Percentiles rank a stretch among this genome's conserved stretches.
phyloP scores from a whole-genome alignment of 352 stramenopile species.

The Phytophthora fragariae region DNA sequence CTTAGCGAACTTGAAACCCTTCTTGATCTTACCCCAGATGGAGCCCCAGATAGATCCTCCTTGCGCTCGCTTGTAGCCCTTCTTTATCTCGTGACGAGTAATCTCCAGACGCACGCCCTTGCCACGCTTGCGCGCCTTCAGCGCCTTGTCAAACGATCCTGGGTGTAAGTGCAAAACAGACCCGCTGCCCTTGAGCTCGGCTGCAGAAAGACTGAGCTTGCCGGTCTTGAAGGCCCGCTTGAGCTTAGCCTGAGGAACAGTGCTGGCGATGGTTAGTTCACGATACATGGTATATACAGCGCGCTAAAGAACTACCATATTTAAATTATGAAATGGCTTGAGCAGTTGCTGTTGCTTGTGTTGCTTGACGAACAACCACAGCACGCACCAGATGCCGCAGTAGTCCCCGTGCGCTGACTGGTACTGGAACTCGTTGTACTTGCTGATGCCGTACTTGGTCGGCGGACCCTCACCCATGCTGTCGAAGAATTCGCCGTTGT shows the following conservation, averaged over 20 bases:
- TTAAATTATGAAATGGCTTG: constrained; percentile 2
- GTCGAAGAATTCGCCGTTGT: constrained; percentile 3
- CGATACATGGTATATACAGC: neutral
- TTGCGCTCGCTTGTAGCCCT: neutral
- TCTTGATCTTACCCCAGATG: constrained; percentile 29
- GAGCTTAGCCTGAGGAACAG: neutral
- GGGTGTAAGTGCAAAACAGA: neutral
- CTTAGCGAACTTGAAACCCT: constrained; percentile 25
- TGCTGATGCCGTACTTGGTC: neutral
- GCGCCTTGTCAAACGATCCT: neutral
- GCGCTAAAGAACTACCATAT: constrained; percentile 1
- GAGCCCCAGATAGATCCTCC: neutral
- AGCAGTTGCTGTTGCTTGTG: neutral
- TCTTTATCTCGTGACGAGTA: neutral
- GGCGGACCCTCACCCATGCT: neutral
- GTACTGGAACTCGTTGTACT: constrained; percentile 4
- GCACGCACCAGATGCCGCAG: neutral
- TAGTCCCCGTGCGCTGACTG: neutral
- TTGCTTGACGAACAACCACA: neutral
- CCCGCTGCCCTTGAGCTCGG: neutral
- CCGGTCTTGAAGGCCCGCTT: neutral
- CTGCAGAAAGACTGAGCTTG: neutral
- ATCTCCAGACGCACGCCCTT: neutral
- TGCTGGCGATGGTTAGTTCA: neutral
- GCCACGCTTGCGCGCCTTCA: neutral